Conservation (phyloP, 2,329 filamentous ascomycete genomes). For the Diaporthe batatas region DNA sequence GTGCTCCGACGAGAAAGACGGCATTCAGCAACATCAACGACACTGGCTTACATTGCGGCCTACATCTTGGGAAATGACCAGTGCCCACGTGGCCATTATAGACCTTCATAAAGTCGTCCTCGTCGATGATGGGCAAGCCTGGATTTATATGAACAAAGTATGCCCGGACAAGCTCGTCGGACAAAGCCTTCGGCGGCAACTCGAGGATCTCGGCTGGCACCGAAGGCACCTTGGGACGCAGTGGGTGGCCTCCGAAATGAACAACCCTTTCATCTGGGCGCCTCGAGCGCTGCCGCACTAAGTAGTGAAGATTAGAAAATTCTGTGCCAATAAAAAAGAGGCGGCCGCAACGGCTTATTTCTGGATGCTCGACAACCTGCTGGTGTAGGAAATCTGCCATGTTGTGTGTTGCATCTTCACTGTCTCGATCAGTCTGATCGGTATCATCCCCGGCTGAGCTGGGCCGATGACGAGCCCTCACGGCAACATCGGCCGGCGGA, state of each 20-base stretch:
- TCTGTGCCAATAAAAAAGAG: slow-evolving; percentile 10
- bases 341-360: slow-evolving; percentile 15
- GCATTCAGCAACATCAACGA: slow-evolving; percentile 4
- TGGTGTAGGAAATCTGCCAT: slow-evolving; percentile 12
- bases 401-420: slow-evolving; percentile 4
- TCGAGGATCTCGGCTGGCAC: slow-evolving; percentile 2
- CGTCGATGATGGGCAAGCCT: background rate
- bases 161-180: background rate
- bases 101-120: slow-evolving; percentile 6
- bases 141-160: slow-evolving; percentile 1
- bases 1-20: slow-evolving; percentile 8
- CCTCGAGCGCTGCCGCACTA: slow-evolving; percentile 1
- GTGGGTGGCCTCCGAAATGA: slow-evolving; percentile 2
- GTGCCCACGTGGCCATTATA: background rate
- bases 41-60: slow-evolving; percentile 12
- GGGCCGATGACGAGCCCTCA: background rate
- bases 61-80: background rate
- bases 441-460: slow-evolving; percentile 8
- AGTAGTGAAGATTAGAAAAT: slow-evolving; percentile 12
- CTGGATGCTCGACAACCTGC: background rate
- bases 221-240: background rate
- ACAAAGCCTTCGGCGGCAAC: background rate
- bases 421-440: background rate
- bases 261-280: background rate
- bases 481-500: background rate